These are phyloP conservation scores for Scalesia atractyloides DNA, from an alignment of 129 eudicot species.

Conservation along the genomic window DNA sequence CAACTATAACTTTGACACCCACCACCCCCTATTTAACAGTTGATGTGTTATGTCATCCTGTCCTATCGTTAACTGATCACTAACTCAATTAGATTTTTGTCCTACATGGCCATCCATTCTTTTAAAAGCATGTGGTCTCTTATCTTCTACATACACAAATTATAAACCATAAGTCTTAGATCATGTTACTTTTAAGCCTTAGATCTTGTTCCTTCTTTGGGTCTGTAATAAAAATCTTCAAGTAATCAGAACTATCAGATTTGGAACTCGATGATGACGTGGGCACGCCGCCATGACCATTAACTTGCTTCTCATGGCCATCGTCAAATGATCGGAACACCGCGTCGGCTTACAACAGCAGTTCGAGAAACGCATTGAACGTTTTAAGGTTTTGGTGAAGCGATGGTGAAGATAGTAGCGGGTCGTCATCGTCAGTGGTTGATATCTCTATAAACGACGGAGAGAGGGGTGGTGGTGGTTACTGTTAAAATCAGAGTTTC, in stretches of 20 bases:
- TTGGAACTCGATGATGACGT: conserved; percentile 51
- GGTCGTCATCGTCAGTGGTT: conserved; percentile 39
- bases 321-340: conserved; percentile 84
- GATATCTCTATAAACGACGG: conserved; percentile 55
- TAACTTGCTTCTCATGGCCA: conserved; percentile 34
- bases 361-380: conserved; percentile 72
- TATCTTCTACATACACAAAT: no score
- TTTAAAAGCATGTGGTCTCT: no score
- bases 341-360: conserved; percentile 91
- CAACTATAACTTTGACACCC: no score
- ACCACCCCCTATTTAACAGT: no score
- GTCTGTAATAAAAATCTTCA: conserved; percentile 71
- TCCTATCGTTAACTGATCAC: no score
- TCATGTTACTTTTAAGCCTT: no score
- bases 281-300: conserved; percentile 43
- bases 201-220: conserved; percentile 69
- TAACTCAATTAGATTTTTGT: no score
- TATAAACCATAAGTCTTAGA: no score
- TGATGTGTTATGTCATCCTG: no score
- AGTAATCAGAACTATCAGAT: no score
- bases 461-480: conserved; percentile 49
- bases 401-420: conserved; percentile 33
- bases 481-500: no score
- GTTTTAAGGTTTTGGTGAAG: conserved; percentile 49
- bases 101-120: no score